Percentiles rank a stretch among this genome's conserved stretches.
These are phyloP conservation scores for Penicillium sp. DNA, from an alignment of 2,329 filamentous ascomycete genomes.

Conservation along the genomic window DNA sequence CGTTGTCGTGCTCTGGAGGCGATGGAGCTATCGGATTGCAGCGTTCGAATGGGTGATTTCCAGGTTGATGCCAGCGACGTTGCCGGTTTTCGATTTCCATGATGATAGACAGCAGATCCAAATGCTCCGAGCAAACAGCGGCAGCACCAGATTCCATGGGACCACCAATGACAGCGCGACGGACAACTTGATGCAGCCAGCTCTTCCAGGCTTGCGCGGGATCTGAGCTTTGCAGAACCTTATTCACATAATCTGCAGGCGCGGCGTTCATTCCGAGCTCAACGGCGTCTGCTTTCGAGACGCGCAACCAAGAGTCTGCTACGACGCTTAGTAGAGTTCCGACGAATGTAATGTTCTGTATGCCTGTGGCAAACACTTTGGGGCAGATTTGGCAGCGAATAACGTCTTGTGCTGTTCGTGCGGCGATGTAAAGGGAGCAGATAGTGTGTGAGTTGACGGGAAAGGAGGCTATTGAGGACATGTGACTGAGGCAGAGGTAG, in stretches of 20 bases:
- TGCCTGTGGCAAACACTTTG: constrained; percentile 41
- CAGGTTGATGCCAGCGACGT: constrained; percentile 42
- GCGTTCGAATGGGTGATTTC: constrained; percentile 20
- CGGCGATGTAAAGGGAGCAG: constrained; percentile 45
- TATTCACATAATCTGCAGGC: constrained; percentile 32
- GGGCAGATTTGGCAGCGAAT: constrained; percentile 48
- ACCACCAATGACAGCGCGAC: constrained; percentile 39
- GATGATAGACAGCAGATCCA: constrained; percentile 40
- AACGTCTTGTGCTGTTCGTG: constrained; percentile 43
- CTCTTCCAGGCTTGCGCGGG: constrained; percentile 35
- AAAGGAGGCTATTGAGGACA: constrained; percentile 45
- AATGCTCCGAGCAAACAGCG: constrained; percentile 33
- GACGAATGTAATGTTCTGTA: constrained; percentile 52
- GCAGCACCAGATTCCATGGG: constrained; percentile 24
- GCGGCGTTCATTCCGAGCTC: constrained; percentile 40
- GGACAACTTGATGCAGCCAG: constrained; percentile 43
- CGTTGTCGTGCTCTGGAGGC: not conserved
- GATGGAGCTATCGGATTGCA: constrained; percentile 12
- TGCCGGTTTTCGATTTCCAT: constrained; percentile 47
- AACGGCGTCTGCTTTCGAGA: constrained; percentile 38
- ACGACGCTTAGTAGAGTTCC: constrained; percentile 48
- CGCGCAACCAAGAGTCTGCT: constrained; percentile 47
- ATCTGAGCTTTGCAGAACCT: constrained; percentile 29
- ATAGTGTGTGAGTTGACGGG: constrained; percentile 46
- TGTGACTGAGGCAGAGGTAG: constrained; percentile 47